A percentile compares a stretch with the other conserved stretches of the same genome.
phyloP scores from a whole-genome alignment of 805 yeast genomes.

The Ogataea methylovora region DNA sequence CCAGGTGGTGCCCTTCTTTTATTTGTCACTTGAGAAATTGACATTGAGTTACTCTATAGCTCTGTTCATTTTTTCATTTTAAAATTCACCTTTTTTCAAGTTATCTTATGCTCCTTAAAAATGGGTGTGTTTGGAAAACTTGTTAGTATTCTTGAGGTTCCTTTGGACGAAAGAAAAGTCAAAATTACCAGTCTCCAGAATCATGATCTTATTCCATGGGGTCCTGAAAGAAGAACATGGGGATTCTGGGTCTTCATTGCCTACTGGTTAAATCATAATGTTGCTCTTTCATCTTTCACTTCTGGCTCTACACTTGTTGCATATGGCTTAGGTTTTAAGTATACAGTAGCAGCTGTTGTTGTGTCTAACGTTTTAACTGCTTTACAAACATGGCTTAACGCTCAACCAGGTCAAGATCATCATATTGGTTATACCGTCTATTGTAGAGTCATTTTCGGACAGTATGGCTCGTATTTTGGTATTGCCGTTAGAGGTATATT shows the following conservation, averaged over 20 bases:
- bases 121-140: too few relatives aligned
- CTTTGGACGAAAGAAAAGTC: too few relatives aligned
- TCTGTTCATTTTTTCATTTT: too few relatives aligned
- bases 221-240: slow-evolving; percentile 40
- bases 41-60: too few relatives aligned
- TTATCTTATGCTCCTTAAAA: too few relatives aligned
- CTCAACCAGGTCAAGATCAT: slow-evolving; percentile 39
- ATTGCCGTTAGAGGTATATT: slow-evolving; percentile 34
- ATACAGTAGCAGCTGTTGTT: slow-evolving; percentile 22
- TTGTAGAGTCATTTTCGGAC: slow-evolving; percentile 36
- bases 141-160: too few relatives aligned
- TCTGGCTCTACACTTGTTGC: slow-evolving; percentile 36
- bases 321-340: slow-evolving; percentile 20
- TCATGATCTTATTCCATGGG: too few relatives aligned
- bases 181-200: too few relatives aligned
- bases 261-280: slow-evolving; percentile 29
- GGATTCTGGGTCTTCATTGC: slow-evolving; percentile 30
- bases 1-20: too few relatives aligned
- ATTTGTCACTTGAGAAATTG: too few relatives aligned
- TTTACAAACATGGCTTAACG: slow-evolving; percentile 33
- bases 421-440: slow-evolving; percentile 41
- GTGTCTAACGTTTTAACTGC: slow-evolving; percentile 38
- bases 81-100: too few relatives aligned
- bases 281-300: slow-evolving; percentile 23
- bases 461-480: slow-evolving; percentile 34